A percentile compares a stretch with the other conserved stretches of the same genome.
phyloP scores from a whole-genome alignment of 495 filamentous ascomycete species.

The Penicillium paxilli region DNA sequence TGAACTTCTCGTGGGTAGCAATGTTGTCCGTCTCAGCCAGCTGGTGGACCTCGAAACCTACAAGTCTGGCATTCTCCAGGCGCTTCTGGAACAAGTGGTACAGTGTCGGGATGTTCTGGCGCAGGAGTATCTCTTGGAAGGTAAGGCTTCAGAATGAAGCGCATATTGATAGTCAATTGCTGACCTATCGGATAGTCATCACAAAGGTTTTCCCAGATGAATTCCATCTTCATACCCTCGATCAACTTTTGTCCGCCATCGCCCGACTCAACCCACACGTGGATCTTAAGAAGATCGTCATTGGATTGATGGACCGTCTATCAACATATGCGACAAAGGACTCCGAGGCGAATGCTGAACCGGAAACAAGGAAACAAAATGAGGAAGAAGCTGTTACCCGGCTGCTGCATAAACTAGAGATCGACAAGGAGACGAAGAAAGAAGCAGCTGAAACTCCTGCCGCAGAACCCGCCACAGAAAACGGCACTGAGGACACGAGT shows the following conservation, averaged over 20 bases:
- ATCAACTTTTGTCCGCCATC: slow-evolving; percentile 89
- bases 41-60: slow-evolving; percentile 92
- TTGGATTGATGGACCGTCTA: slow-evolving; percentile 94
- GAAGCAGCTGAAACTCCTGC: slow-evolving; percentile 32
- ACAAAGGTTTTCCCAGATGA: slow-evolving; percentile 99
- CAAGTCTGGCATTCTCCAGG: slow-evolving; percentile 84
- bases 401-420: slow-evolving; percentile 73
- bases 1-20: slow-evolving; percentile 92
- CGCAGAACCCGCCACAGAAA: slow-evolving; percentile 37
- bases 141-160: slow-evolving; percentile 32
- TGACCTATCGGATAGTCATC: slow-evolving; percentile 62
- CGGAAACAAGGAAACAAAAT: slow-evolving; percentile 68
- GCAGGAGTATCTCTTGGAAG: slow-evolving; percentile 95
- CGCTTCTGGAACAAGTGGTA: slow-evolving; percentile 92
- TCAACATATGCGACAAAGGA: slow-evolving; percentile 91
- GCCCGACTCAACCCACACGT: slow-evolving; percentile 91
- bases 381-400: slow-evolving; percentile 81
- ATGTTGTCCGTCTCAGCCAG: slow-evolving; percentile 92
- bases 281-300: slow-evolving; percentile 96
- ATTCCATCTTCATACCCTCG: slow-evolving; percentile 93
- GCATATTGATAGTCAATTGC: slow-evolving; percentile 2
- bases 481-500: slow-evolving; percentile 33
- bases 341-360: slow-evolving; percentile 71
- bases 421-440: slow-evolving; percentile 61
- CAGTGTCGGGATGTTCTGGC: slow-evolving; percentile 96